A percentile compares a stretch with the other conserved stretches of the same genome.
Conservation (phyloP, 805 yeast genomes). For the Ogataea naganishii region DNA sequence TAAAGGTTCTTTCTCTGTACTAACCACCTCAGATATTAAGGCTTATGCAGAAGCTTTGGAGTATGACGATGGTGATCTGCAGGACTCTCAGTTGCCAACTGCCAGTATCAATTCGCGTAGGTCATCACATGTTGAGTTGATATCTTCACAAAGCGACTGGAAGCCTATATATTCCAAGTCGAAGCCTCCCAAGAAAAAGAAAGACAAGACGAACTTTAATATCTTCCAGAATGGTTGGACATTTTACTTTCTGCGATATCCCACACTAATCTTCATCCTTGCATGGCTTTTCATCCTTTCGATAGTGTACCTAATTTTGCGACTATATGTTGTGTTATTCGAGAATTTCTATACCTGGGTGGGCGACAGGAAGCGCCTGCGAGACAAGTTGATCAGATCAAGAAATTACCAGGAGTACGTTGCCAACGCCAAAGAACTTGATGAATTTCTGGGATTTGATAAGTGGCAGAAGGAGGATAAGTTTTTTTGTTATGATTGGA, state of each 20-base stretch:
- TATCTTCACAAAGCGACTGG: conserved; percentile 39
- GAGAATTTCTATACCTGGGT: conserved; percentile 55
- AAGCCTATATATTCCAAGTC: conserved; percentile 27
- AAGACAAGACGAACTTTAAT: conserved; percentile 13
- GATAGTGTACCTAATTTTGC: conserved; percentile 37
- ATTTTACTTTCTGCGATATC: conserved; percentile 54
- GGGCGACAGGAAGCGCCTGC: conserved; percentile 42
- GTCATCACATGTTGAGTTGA: conserved; percentile 18
- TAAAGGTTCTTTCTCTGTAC: no score
- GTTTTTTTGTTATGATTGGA: conserved; percentile 62
- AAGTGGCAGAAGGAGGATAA: conserved; percentile 55
- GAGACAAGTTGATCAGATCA: conserved; percentile 41
- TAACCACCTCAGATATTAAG: conserved; percentile 20
- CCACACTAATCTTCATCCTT: conserved; percentile 42
- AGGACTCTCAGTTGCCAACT: neutral
- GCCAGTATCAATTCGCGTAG: conserved; percentile 2
- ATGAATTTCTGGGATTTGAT: conserved; percentile 47
- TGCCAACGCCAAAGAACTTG: conserved; percentile 46
- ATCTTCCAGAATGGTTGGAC: conserved; percentile 13
- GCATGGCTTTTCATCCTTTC: conserved; percentile 48
- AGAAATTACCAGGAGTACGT: conserved; percentile 55
- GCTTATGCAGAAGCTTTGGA: conserved; percentile 30
- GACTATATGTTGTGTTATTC: conserved; percentile 54
- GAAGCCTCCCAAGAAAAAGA: conserved; percentile 6
- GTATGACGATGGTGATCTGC: conserved; percentile 18